Evolutionary conservation across 148 eudicot genomes (phyloP), one percentile per base, ranked within the genome.

Genomic region (Chenopodium berlandieri): DNA sequence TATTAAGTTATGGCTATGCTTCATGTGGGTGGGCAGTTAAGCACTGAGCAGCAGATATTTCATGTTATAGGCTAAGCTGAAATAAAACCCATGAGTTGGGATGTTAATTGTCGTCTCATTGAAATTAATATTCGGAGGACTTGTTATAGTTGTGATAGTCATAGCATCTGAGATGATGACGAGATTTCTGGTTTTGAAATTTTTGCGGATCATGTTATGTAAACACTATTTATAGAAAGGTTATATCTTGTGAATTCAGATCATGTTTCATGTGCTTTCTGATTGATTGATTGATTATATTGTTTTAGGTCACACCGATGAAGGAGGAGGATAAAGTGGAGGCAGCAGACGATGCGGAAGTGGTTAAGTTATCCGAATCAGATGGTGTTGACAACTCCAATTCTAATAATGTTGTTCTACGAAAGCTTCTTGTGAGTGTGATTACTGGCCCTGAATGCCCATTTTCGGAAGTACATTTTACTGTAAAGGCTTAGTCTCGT

Each of bases 401-500:
- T 72, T 67, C 91, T 63, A 91, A 92, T 73, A 97, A 92, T 76
- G 81, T 47, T 81, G 92, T 97, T 82, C 54, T 97, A 14, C 86
- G 95, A 71, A 91, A 84, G 89, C 99, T 97, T 90, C 98, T 97
- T 87, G 99, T 97, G 94, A 94, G 99, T 94, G 86, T 79, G 86
- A 85, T 73, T 80, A 83, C 78, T 77, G 86, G 78, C 81, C 81
- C 71, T 73, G 82, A 83, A 72, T 76, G 84, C 82, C 86, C 76
- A 56, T 80, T 73, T 84, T 84, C 70, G 37, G 71, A 63, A 79
- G 80, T 77, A 47, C 58, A 56, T 66, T 74, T 75, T 48, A 27
- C 66, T 80, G 70, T 81, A 27, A 82, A 68, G 83, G 87, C 86
- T 88, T 86, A 85, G 88, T 83, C 65, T 82, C 44, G 76, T 71